phyloP scores from a whole-genome alignment of 768 basidiomycete species.

The Tylopilus rubrobrunneus region DNA sequence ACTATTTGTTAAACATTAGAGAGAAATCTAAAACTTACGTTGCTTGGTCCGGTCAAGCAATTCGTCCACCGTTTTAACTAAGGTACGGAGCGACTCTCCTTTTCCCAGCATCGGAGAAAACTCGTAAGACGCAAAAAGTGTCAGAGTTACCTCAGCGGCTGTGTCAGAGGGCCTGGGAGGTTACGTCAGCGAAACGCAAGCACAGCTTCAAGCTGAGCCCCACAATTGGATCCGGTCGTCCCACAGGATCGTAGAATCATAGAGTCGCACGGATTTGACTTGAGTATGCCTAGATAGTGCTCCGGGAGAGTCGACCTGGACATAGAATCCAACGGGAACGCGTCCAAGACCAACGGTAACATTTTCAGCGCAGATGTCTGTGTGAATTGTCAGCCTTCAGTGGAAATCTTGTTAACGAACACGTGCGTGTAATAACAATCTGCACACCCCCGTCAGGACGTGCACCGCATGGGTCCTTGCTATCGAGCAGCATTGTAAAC shows the following conservation, averaged over 20 bases:
- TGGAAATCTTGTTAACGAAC: too few species aligned
- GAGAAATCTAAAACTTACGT: neutral
- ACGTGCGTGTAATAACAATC: slow-evolving; percentile 3
- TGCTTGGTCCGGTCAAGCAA: neutral
- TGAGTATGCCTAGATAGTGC: neutral
- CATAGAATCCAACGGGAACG: neutral
- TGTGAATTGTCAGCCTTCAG: too few species aligned
- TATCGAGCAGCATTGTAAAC: too few species aligned
- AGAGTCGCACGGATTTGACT: neutral
- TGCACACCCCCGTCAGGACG: too few species aligned
- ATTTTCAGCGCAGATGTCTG: slow-evolving; percentile 9
- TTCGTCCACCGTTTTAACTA: neutral
- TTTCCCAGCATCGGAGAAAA: slow-evolving; percentile 1
- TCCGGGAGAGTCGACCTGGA: neutral
- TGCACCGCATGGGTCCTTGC: too few species aligned
- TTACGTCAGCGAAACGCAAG: neutral
- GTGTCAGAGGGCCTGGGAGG: neutral
- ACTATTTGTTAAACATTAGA: too few species aligned
- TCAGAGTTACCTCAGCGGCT: neutral
- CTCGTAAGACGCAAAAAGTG: neutral
- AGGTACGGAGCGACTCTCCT: neutral
- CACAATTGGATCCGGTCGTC: too few species aligned
- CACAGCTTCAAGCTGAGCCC: too few species aligned
- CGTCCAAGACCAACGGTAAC: neutral
- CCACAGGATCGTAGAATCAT: too few species aligned